Evolutionary conservation across 2,329 filamentous ascomycete genomes (phyloP).

Genomic region (Exutisphaerella laricina): DNA sequence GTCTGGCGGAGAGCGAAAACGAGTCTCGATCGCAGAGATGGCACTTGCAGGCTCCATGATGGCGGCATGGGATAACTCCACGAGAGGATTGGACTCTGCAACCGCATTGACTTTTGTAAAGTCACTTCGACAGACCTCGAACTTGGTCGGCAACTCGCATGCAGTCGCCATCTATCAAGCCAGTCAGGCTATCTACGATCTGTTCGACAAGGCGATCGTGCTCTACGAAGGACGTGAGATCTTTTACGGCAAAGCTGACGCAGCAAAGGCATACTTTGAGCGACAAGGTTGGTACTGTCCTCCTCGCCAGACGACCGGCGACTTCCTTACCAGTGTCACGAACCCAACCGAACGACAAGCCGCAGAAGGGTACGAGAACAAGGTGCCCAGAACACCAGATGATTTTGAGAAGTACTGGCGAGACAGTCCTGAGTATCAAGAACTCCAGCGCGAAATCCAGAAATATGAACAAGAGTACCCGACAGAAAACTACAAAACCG

Average conservation of each 20-base stretch:
- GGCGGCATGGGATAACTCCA: conserved; percentile 44
- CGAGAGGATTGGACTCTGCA: conserved; percentile 50
- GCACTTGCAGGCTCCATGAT: conserved; percentile 37
- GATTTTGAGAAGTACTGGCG: conserved; percentile 57
- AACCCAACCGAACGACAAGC: conserved; percentile 56
- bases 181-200: conserved; percentile 50
- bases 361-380: conserved; percentile 53
- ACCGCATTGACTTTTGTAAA: conserved; percentile 56
- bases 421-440: conserved; percentile 42
- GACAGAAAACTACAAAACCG: conserved; percentile 35
- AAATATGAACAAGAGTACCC: conserved; percentile 46
- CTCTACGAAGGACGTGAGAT: conserved; percentile 74
- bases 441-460: conserved; percentile 46
- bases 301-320: conserved; percentile 59
- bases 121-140: conserved; percentile 46
- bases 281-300: conserved; percentile 64
- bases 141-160: conserved; percentile 46
- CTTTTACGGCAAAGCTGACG: conserved; percentile 60
- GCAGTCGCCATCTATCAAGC: conserved; percentile 56
- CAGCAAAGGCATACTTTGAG: conserved; percentile 62
- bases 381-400: conserved; percentile 61
- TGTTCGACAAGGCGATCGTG: conserved; percentile 70
- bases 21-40: conserved; percentile 56
- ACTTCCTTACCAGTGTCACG: conserved; percentile 65
- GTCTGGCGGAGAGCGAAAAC: conserved; percentile 49